phyloP scores from a whole-genome alignment of 306 rosid species.

The Quercus mongolica region DNA sequence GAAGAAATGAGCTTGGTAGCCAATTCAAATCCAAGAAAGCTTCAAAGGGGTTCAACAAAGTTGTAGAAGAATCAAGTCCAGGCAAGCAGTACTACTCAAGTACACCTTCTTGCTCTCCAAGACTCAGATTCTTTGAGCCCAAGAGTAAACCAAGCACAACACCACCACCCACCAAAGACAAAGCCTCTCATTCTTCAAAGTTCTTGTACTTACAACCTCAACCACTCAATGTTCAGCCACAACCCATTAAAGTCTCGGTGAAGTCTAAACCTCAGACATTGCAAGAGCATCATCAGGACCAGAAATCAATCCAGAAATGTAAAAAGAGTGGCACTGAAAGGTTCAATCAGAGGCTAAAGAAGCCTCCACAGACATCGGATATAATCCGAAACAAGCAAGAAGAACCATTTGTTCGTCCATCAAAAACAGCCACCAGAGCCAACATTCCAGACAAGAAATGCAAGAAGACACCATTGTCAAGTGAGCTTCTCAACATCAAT shows the following conservation, averaged over 20 bases:
- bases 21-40: conserved; percentile 39
- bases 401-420: conserved; percentile 63
- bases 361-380: conserved; percentile 44
- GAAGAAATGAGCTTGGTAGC: conserved; percentile 28
- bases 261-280: conserved; percentile 32
- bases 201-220: neutral
- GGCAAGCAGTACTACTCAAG: conserved; percentile 27
- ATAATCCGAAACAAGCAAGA: conserved; percentile 52
- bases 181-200: conserved; percentile 28
- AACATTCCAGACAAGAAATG: conserved; percentile 37
- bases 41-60: conserved; percentile 23
- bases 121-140: conserved; percentile 42
- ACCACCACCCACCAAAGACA: conserved; percentile 29
- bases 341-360: conserved; percentile 45
- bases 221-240: conserved; percentile 2
- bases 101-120: conserved; percentile 35
- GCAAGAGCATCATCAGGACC: conserved; percentile 21
- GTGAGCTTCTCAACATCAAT: conserved; percentile 37
- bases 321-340: conserved; percentile 31
- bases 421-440: conserved; percentile 33
- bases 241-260: conserved; percentile 17
- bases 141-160: conserved; percentile 33
- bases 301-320: conserved; percentile 22
- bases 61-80: conserved; percentile 36
- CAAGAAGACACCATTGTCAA: conserved; percentile 57